Evolutionary conservation across 2,329 filamentous ascomycete genomes (phyloP).

Genomic region (Bipolaris gigantea): DNA sequence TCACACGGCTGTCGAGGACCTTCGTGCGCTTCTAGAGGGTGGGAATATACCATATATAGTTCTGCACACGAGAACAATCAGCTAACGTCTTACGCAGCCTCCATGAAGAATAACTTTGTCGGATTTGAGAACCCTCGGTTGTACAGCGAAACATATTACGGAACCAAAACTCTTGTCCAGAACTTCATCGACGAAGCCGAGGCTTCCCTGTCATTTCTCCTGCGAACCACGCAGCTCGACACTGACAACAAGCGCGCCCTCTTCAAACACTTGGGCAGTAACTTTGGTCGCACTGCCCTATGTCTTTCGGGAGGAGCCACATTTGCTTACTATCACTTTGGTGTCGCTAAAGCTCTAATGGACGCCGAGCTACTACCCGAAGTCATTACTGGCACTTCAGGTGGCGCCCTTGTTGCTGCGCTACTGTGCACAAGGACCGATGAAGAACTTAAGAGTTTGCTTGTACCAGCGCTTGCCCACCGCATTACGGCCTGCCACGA

Average conservation of each 20-base stretch:
- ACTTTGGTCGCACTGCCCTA: slow-evolving; percentile 88
- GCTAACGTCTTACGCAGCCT: slow-evolving; percentile 54
- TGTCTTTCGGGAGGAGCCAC: slow-evolving; percentile 92
- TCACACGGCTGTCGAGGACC: slow-evolving; percentile 67
- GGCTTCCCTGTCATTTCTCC: slow-evolving; percentile 67
- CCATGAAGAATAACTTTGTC: slow-evolving; percentile 96
- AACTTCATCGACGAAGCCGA: slow-evolving; percentile 85
- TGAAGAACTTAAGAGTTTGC: slow-evolving; percentile 80
- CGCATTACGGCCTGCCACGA: slow-evolving; percentile 87
- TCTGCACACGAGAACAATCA: neutral
- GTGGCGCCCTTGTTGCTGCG: slow-evolving; percentile 85
- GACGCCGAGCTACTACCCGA: slow-evolving; percentile 85
- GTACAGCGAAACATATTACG: slow-evolving; percentile 98
- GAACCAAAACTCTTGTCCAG: slow-evolving; percentile 93
- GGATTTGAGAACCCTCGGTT: slow-evolving; percentile 90
- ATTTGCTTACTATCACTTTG: slow-evolving; percentile 97
- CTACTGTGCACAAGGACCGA: slow-evolving; percentile 88
- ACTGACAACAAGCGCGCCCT: slow-evolving; percentile 74
- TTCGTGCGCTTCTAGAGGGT: slow-evolving; percentile 72
- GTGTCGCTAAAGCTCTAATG: slow-evolving; percentile 84
- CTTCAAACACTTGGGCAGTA: slow-evolving; percentile 86
- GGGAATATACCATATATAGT: neutral
- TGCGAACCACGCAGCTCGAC: slow-evolving; percentile 67
- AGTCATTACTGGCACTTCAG: slow-evolving; percentile 95
- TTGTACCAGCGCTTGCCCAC: slow-evolving; percentile 83